These are phyloP conservation scores for barrel medic (Medicago truncatula) DNA, from an alignment of 306 rosid genomes.

Conservation along the genomic window MtrunA17r5.0-ANR NC_053045.1:59517001-59517500, in stretches of 20 bases:
- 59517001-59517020: conserved; percentile 51
- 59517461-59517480: too few relatives aligned
- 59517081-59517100: conserved; percentile 43
- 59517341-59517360: conserved; percentile 39
- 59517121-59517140: conserved; percentile 41
- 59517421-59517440: background rate
- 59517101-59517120: conserved; percentile 43
- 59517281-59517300: conserved; percentile 50
- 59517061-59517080: conserved; percentile 50
- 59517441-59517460: too few relatives aligned
- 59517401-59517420: background rate
- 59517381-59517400: conserved; percentile 25
- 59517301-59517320: conserved; percentile 56
- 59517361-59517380: conserved; percentile 23
- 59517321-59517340: conserved; percentile 10
- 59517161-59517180: conserved; percentile 54
- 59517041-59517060: conserved; percentile 54
- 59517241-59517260: conserved; percentile 51
- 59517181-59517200: conserved; percentile 32
- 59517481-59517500: too few relatives aligned
- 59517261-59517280: conserved; percentile 56
- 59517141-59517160: conserved; percentile 49
- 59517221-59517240: conserved; percentile 36
- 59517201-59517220: conserved; percentile 49
- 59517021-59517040: conserved; percentile 47